Percentiles rank a stretch among this genome's conserved stretches.
Conservation (phyloP, 345 rosid species). For the Brassica napus region DNA sequence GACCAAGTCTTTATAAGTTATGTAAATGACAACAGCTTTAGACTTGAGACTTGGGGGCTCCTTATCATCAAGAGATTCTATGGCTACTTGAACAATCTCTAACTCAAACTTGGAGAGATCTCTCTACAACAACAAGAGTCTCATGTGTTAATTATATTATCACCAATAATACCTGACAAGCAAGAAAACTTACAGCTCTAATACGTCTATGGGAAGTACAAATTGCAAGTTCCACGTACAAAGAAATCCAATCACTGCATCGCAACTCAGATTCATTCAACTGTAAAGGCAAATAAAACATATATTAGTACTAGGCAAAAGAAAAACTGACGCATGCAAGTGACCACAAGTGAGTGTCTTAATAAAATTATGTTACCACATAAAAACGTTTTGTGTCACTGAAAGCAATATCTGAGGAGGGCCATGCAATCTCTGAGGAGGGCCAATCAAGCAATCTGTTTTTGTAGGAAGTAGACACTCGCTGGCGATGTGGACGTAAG, state of each 20-base stretch:
- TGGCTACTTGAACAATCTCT: too few relatives aligned
- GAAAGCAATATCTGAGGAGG: not conserved
- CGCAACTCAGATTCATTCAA: not conserved
- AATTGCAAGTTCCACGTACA: not conserved
- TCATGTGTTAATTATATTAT: too few relatives aligned
- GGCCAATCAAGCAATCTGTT: not conserved
- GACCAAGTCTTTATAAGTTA: not conserved
- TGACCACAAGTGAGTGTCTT: not conserved
- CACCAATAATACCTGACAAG: not conserved
- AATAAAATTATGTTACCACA: not conserved
- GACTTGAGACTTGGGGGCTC: not conserved
- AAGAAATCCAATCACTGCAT: not conserved
- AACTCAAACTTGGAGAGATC: not conserved
- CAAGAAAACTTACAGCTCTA: not conserved
- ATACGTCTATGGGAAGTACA: not conserved
- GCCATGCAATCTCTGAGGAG: not conserved
- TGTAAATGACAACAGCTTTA: not conserved
- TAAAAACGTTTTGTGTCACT: not conserved
- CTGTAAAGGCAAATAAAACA: too few relatives aligned
- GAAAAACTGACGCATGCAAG: not conserved
- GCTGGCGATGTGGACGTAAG: not conserved
- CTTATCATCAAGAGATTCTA: not conserved
- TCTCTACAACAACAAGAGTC: not conserved
- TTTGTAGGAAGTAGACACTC: not conserved
- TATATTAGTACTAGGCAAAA: too few relatives aligned